phyloP scores from a whole-genome alignment of 805 yeast species.

The Yarrowia bubula region DNA sequence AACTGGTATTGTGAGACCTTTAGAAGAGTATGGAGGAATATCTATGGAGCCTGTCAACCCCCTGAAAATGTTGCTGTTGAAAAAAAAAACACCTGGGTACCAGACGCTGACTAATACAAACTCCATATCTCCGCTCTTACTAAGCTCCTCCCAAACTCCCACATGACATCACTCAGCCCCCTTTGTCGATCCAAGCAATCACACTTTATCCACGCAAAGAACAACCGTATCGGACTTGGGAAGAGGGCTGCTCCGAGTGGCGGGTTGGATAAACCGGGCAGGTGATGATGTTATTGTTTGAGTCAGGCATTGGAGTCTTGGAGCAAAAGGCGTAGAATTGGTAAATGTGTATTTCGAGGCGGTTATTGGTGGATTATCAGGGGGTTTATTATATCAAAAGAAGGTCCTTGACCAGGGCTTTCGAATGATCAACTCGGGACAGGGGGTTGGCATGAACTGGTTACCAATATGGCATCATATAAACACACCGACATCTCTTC shows the following conservation, averaged over 20 bases:
- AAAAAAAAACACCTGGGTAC: background rate
- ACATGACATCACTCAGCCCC: background rate
- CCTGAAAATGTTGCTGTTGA: too few relatives aligned
- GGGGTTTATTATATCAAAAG: background rate
- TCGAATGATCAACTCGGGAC: background rate
- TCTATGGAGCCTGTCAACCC: too few relatives aligned
- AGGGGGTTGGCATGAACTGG: too few relatives aligned
- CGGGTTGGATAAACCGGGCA: background rate
- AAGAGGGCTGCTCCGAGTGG: background rate
- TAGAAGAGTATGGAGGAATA: too few relatives aligned
- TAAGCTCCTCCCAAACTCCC: too few relatives aligned
- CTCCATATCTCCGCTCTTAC: background rate
- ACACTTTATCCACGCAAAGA: constrained; percentile 17
- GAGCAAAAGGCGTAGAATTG: too few relatives aligned
- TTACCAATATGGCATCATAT: too few relatives aligned
- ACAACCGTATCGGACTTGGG: background rate
- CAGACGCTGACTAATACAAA: background rate
- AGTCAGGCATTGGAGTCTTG: too few relatives aligned
- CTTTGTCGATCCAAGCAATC: constrained; percentile 12
- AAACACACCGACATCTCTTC: too few relatives aligned
- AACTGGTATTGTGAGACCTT: too few relatives aligned
- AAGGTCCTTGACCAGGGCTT: background rate
- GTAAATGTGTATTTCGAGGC: background rate
- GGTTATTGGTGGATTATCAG: background rate
- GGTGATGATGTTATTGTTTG: too few relatives aligned